These are phyloP conservation scores for Paramecium sexaurelia DNA, from an alignment of 73 alveolate species.

Conservation along the genomic window DNA sequence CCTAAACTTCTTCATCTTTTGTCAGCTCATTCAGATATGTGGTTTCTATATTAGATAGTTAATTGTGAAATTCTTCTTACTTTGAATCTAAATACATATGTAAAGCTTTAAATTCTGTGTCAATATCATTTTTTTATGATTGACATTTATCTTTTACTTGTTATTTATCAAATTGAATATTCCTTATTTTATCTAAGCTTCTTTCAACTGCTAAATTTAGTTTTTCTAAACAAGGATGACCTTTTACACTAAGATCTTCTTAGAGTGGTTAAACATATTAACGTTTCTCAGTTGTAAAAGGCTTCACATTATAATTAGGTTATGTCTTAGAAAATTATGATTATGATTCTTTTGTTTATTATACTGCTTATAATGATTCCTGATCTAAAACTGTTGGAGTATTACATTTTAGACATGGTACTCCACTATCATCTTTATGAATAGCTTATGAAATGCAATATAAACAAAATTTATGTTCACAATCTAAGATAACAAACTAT, in stretches of 20 bases:
- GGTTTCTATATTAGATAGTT: not conserved
- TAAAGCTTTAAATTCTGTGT: not conserved
- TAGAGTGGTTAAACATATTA: not conserved
- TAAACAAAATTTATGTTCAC: conserved; percentile 50
- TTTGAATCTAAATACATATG: conserved; percentile 24
- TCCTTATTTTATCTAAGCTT: conserved; percentile 38
- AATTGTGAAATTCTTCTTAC: not conserved
- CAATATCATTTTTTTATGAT: not conserved
- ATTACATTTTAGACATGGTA: conserved; percentile 44
- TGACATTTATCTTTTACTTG: conserved; percentile 11
- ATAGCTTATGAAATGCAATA: conserved; percentile 48
- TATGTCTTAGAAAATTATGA: not conserved
- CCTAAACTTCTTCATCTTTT: conserved; percentile 27
- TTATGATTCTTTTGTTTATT: not conserved
- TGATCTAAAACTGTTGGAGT: not conserved
- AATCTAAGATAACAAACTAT: conserved; percentile 24
- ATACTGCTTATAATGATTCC: conserved; percentile 6
- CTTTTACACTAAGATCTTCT: not conserved
- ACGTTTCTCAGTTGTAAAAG: conserved; percentile 50
- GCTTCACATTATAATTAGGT: not conserved
- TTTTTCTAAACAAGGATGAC: conserved; percentile 56
- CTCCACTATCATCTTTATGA: conserved; percentile 53
- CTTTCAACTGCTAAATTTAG: conserved; percentile 40
- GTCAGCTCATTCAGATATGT: not conserved
- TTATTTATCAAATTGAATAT: conserved; percentile 13